Evolutionary conservation across 2,329 filamentous ascomycete species (phyloP), one percentile per base, ranked within the genome.

Genomic region (Trichoderma pleuroti): DNA sequence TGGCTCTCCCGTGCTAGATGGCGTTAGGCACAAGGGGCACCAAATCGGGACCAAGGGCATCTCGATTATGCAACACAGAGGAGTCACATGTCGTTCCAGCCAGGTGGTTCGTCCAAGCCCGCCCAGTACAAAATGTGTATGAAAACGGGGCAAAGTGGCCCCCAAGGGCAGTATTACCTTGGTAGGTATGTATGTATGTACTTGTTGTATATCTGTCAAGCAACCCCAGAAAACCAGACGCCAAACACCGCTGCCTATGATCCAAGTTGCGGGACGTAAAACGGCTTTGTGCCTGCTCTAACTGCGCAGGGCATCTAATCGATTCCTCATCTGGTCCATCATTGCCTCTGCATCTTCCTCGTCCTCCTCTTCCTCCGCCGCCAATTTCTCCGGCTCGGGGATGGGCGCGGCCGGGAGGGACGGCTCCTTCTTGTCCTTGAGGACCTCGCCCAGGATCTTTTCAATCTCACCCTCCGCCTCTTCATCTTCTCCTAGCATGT

Each of bases 271-370:
- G 56, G 54, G 42, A 61, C 57, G 49, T 56, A 30, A 60, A 65
- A 54, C 21, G 56, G n/a, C 18, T 34, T 28, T 59, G 46, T 36
- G 32, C 36, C 49, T 34, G 21, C 49, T 62, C 73, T 76, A 97
- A 81, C 94, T 98, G 87, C 96, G 92, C 78, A 98, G 82, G 42
- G 94, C 94, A 83, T 98, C 93, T 76, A 99, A 81, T 61, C 95
- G 87, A 75, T 94, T 94, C 79, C 95, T 87, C 96, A 98, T 98
- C 84, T 97, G 92, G 76, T 94, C 92, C 83, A 98, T 89, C 84
- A 96, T 93, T 61, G 92, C 93, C 81, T 97, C 94, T 73, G 93
- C 90, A 76, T 96, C 92, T 74, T 94, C 90, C 71, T 87, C 91
- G 80, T 85, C 86, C 72, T 85, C 85, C 5, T 83, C 83, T 70